Base-by-base conservation (phyloP, 139 green algal species). In the Eudorina sp. region DNA sequence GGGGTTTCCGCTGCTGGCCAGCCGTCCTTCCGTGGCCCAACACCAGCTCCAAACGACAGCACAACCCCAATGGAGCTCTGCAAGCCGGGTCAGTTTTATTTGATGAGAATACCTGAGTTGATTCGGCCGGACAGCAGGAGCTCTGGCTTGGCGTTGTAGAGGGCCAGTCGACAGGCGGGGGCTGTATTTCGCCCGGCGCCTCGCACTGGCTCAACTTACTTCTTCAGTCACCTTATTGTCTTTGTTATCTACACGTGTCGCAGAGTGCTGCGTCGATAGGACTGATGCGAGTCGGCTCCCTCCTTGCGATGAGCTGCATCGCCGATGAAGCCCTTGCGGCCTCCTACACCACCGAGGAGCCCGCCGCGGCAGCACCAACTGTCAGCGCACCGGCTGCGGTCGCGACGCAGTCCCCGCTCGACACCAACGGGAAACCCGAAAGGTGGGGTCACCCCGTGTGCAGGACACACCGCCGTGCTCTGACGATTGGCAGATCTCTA, bases 291-390 rank as follows among this genome's bases (percentile, higher is more conserved):
- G 62, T 51, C 3, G 80, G 80, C 19, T 86, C 80, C 0, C 60
- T 86, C 16, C 29, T 77, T 31, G 80, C 80, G 16, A 76, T 66
- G 43, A 66, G 27, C 29, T 86, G 60, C 41, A 25, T 60, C 5
- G 62, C 60, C 38, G 60, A 86, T 45, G 80, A 77, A 38, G 62
- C 43, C 29, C 45, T 77, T 41, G 79, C 79, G 16, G 80, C 80
- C 13, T 66, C 80, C 21, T 77, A 68, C 29, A 27, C 80, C 9
- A 38, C 51, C 19, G 80, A 86, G 27, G 80, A 77, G 55, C 80
- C 80, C 9, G 5, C 31, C 8, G 34, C 29, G 8, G 34, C 80
- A 8, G 23, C 41, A 60, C 41, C 55, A 9, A 53, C 21, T 38
- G 14, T 73, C 9, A 55, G 38, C 1, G 29, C 18, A 7, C 2